A percentile compares a stretch with the other conserved stretches of the same genome.
phyloP scores from a whole-genome alignment of 768 basidiomycete species.

The Leccinum ochraceum region DNA sequence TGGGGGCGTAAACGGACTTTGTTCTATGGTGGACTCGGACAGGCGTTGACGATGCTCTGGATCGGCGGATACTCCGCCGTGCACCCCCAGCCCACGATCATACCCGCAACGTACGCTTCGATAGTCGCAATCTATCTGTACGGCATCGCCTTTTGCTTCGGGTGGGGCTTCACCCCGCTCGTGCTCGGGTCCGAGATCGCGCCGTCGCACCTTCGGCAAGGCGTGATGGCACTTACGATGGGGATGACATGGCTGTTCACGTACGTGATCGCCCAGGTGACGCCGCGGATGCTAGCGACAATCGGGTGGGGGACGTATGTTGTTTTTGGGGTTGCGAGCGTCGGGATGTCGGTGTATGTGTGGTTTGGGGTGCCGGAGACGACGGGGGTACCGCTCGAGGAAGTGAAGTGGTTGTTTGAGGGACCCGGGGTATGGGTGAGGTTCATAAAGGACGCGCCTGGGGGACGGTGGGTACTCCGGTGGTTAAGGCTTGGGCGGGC shows the following conservation, averaged over 20 bases:
- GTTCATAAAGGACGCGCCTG: conserved; percentile 35
- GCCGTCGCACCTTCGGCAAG: conserved; percentile 38
- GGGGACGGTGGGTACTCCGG: conserved; percentile 30
- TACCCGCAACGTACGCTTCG: conserved; percentile 35
- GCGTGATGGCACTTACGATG: conserved; percentile 34
- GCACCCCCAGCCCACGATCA: conserved; percentile 29
- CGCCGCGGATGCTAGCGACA: conserved; percentile 36
- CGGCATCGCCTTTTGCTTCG: conserved; percentile 38
- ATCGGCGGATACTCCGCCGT: conserved; percentile 33
- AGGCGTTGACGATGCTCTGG: conserved; percentile 40
- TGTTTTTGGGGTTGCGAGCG: conserved; percentile 33
- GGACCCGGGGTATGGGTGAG: conserved; percentile 24
- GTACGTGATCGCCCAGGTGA: conserved; percentile 39
- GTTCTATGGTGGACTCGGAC: conserved; percentile 37
- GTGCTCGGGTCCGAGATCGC: conserved; percentile 37
- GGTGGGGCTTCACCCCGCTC: conserved; percentile 36
- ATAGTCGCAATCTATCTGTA: conserved; percentile 40
- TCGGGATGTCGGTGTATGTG: conserved; percentile 35
- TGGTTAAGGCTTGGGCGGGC: conserved; percentile 11
- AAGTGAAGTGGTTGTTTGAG: conserved; percentile 38
- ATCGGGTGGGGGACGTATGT: conserved; percentile 35
- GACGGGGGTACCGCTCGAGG: conserved; percentile 40
- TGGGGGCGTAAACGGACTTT: conserved; percentile 41
- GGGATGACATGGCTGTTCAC: conserved; percentile 38
- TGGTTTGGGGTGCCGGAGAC: conserved; percentile 44